Evolutionary conservation across 768 basidiomycete genomes (phyloP), one percentile per base, ranked within the genome.

Genomic region (Rickenella mellea): DNA sequence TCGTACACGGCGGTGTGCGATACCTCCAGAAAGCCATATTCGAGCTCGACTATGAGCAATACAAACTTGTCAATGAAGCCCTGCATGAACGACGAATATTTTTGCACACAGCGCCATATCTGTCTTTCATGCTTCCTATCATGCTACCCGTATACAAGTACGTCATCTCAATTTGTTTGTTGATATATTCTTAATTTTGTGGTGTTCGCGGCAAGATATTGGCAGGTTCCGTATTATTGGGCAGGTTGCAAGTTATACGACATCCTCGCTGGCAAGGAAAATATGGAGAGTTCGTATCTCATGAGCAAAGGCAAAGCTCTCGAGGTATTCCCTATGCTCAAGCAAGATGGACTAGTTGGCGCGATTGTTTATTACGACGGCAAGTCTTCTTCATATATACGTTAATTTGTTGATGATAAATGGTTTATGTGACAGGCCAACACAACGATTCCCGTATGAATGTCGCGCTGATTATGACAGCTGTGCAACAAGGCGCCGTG

Each of bases 401-500:
- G 20, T 31, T 25, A 22, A 14, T 27, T 15, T 29, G 5, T 28
- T 21, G 5, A 32, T 27, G 7, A 26, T n/a, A 12, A 10, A 17
- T 28, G 38, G 32, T 45, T 38, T 29, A 29, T 25, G 21, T 15
- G 20, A 24, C 38, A 92, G 89, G 92, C 42, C 94, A 97, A 65
- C 94, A 99, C 64, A 99, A 99, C 54, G 96, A 99, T 54, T 84
- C 94, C 1, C 78, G 94, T 11, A 99, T 98, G 96, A 99, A 99
- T 67, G 76, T 94, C 41, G 90, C 94, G 0, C 70, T 99, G 25
- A 74, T 94, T 54, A 80, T 97, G 78, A 96, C 84, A 14, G 96
- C 94, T 4, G 88, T 97, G 32, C 86, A 90, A 54, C 77, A 86
- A 40, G 93, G 93, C 32, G 91, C 93, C 4, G 73, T 73, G 6